Evolutionary conservation across 202 grass and related monocot genomes (phyloP).

Genomic region (Carex arenaria): DNA sequence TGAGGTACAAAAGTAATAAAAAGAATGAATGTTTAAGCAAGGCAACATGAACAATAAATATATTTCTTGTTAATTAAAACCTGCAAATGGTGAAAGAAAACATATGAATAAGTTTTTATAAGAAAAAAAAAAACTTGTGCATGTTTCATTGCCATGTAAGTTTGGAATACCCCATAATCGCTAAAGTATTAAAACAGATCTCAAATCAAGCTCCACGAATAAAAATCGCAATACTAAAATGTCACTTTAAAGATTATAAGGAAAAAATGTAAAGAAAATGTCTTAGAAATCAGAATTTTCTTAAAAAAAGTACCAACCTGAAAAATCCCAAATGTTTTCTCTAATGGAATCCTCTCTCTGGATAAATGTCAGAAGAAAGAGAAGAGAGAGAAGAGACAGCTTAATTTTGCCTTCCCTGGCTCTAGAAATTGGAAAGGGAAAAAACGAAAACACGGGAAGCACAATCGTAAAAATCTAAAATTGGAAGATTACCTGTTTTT

Average conservation of each 20-base stretch:
- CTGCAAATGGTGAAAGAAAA: not conserved
- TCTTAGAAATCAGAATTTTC: not conserved
- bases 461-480: not conserved
- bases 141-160: not conserved
- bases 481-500: conserved; percentile 18
- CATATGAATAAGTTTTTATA: not conserved
- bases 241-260: not conserved
- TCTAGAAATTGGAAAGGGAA: not conserved
- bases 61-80: not conserved
- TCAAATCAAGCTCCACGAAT: not conserved
- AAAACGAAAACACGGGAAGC: not conserved
- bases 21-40: not conserved
- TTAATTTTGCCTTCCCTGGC: not conserved
- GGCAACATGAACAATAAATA: not conserved
- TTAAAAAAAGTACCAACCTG: not conserved
- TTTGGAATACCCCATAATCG: not conserved
- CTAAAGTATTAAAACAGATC: not conserved
- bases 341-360: conserved; percentile 4
- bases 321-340: conserved; percentile 8
- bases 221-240: not conserved
- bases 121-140: not conserved
- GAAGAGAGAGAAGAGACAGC: conserved; percentile 18
- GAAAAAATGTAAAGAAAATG: not conserved
- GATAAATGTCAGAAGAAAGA: conserved; percentile 13
- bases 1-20: not conserved